phyloP scores from a whole-genome alignment of 2,329 filamentous ascomycete genomes.

The Neocucurbitaria cava region DNA sequence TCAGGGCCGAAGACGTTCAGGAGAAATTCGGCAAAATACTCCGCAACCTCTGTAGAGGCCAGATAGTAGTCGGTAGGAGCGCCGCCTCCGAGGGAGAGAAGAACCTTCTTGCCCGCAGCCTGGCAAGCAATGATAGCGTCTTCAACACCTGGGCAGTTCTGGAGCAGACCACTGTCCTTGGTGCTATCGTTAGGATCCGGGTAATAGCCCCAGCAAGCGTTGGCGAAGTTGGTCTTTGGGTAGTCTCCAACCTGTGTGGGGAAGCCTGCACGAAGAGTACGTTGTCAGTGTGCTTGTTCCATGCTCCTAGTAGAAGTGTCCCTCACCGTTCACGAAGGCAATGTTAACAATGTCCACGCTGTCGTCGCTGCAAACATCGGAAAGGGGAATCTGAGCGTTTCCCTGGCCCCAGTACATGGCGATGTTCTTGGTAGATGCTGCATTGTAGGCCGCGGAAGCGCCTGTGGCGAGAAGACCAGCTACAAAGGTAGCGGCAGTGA shows the following conservation, averaged over 20 bases:
- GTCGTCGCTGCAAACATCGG: constrained; percentile 59
- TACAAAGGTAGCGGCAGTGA: constrained; percentile 42
- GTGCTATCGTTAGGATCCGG: constrained; percentile 44
- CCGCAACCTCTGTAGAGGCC: constrained; percentile 47
- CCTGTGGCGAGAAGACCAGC: constrained; percentile 46
- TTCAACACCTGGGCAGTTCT: constrained; percentile 53
- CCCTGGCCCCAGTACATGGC: constrained; percentile 66
- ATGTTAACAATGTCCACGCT: constrained; percentile 64
- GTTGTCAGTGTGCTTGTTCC: neutral
- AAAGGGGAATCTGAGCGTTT: constrained; percentile 55
- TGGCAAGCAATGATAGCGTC: constrained; percentile 42
- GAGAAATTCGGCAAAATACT: constrained; percentile 58
- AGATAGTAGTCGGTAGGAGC: constrained; percentile 53
- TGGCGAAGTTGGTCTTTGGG: constrained; percentile 61
- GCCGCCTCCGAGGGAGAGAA: constrained; percentile 58
- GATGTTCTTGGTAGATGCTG: constrained; percentile 55
- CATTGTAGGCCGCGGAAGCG: constrained; percentile 51
- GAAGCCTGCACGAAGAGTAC: constrained; percentile 44
- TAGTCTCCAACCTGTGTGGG: constrained; percentile 57
- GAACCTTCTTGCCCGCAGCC: constrained; percentile 44
- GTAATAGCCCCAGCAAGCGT: constrained; percentile 55
- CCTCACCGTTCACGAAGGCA: constrained; percentile 57
- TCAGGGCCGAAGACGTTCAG: constrained; percentile 59
- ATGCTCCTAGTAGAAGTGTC: neutral
- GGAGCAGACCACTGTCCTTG: constrained; percentile 51